Evolutionary conservation across 2,329 filamentous ascomycete genomes (phyloP).

Genomic region (Tolypocladium pustulatum): DNA sequence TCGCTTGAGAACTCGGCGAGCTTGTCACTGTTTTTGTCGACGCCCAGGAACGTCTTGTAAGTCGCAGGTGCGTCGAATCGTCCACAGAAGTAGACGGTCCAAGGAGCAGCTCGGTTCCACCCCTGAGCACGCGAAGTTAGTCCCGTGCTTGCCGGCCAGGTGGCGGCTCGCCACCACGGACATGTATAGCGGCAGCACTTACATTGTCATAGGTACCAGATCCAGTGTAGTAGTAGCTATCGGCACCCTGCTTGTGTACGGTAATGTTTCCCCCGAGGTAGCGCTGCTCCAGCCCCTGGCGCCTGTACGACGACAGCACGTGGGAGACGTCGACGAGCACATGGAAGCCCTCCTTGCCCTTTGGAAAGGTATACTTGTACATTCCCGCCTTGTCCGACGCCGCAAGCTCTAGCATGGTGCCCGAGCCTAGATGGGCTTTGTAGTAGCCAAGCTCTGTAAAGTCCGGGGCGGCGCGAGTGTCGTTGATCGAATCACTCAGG

Average conservation of each 20-base stretch:
- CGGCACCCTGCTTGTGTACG: conserved; percentile 31
- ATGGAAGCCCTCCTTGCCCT: conserved; percentile 23
- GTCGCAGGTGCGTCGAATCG: conserved; percentile 39
- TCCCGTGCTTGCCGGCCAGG: not conserved
- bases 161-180: not conserved
- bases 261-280: conserved; percentile 51
- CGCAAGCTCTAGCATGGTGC: conserved; percentile 45
- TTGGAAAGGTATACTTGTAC: conserved; percentile 50
- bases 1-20: conserved; percentile 21
- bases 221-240: conserved; percentile 40
- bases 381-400: conserved; percentile 47
- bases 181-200: conserved; percentile 5
- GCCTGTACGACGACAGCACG: conserved; percentile 51
- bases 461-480: conserved; percentile 40
- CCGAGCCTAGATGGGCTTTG: conserved; percentile 41
- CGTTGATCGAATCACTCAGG: conserved; percentile 42
- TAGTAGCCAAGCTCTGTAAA: conserved; percentile 51
- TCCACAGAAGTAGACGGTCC: conserved; percentile 55
- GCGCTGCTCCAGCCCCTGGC: conserved; percentile 48
- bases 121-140: conserved; percentile 22
- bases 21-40: conserved; percentile 16
- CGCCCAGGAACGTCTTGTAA: conserved; percentile 33
- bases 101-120: conserved; percentile 54
- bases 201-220: conserved; percentile 53
- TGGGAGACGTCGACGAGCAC: conserved; percentile 57